These are phyloP conservation scores for Syncephalastrum sp. DNA, from an alignment of 371 early-diverging fungal species.

Conservation along the genomic window DNA sequence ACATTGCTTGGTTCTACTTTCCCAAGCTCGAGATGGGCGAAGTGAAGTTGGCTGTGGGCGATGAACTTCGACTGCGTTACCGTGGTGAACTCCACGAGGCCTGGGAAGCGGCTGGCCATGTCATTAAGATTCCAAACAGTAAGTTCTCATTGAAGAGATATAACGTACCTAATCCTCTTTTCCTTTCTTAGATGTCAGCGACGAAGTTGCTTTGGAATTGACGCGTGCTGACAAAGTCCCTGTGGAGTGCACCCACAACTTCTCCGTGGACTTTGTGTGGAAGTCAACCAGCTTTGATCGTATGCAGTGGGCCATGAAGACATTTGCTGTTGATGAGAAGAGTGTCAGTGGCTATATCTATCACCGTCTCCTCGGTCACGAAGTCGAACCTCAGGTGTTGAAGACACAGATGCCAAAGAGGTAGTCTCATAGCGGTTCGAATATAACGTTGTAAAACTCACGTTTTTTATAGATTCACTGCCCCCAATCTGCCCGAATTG, in stretches of 20 bases:
- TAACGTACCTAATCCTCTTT: too few species aligned
- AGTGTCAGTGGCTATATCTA: slow-evolving; percentile 95
- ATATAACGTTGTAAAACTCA: not conserved
- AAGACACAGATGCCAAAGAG: slow-evolving; percentile 81
- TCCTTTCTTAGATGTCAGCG: slow-evolving; percentile 67
- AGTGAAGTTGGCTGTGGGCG: slow-evolving; percentile 93
- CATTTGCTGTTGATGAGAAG: slow-evolving; percentile 91
- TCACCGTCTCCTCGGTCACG: slow-evolving; percentile 92
- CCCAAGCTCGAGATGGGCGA: slow-evolving; percentile 93
- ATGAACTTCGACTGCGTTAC: slow-evolving; percentile 90
- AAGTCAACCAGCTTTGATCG: slow-evolving; percentile 96
- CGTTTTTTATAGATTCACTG: slow-evolving; percentile 61
- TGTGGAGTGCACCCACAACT: slow-evolving; percentile 87
- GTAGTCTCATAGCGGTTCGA: slow-evolving; percentile 20
- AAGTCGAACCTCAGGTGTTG: slow-evolving; percentile 78
- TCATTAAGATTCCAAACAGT: slow-evolving; percentile 95
- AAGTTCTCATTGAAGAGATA: slow-evolving; percentile 18
- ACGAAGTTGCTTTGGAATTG: slow-evolving; percentile 92
- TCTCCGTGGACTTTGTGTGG: slow-evolving; percentile 99
- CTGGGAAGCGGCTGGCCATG: slow-evolving; percentile 91
- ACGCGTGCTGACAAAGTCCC: slow-evolving; percentile 68
- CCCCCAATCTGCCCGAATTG: slow-evolving; percentile 93
- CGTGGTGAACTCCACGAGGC: slow-evolving; percentile 82
- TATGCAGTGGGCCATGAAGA: slow-evolving; percentile 95
- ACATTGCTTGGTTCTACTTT: slow-evolving; percentile 91